These are phyloP conservation scores for Aspergillus glaucus DNA, from an alignment of 2,329 filamentous ascomycete genomes.

Conservation along the genomic window DNA sequence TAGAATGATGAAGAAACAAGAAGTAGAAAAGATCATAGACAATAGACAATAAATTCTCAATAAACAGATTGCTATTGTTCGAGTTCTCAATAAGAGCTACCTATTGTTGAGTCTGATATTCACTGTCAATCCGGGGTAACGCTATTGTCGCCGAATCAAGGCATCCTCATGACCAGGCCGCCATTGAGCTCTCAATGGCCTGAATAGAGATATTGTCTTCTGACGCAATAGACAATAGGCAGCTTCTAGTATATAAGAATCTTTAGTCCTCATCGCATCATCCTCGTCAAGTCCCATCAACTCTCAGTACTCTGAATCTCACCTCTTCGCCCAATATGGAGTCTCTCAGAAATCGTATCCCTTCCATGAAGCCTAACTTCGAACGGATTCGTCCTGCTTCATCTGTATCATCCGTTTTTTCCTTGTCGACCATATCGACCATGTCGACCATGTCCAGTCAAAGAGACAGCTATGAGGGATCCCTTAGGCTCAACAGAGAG, in stretches of 20 bases:
- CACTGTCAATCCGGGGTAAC: neutral
- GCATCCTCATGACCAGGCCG: neutral
- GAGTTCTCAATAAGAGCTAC: neutral
- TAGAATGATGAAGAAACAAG: neutral
- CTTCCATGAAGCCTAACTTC: conserved; percentile 6
- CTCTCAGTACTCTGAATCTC: conserved; percentile 3
- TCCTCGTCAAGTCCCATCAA: neutral
- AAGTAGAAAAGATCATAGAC: neutral
- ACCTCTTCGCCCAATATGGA: conserved; percentile 6
- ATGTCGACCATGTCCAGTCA: neutral
- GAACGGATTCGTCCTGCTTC: neutral
- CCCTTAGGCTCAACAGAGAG: conserved; percentile 23
- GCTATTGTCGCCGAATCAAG: neutral
- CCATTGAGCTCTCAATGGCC: neutral
- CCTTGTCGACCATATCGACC: neutral
- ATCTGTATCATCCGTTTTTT: conserved; percentile 6
- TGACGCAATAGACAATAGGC: neutral
- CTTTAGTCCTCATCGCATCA: neutral
- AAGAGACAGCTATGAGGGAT: conserved; percentile 12
- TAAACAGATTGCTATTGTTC: neutral
- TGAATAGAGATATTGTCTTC: neutral
- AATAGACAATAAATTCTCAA: neutral
- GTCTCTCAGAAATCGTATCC: neutral
- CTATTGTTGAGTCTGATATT: neutral
- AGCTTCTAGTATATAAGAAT: neutral